phyloP scores from a whole-genome alignment of 257 asterid genomes.

The Euphrasia confusa region DNA sequence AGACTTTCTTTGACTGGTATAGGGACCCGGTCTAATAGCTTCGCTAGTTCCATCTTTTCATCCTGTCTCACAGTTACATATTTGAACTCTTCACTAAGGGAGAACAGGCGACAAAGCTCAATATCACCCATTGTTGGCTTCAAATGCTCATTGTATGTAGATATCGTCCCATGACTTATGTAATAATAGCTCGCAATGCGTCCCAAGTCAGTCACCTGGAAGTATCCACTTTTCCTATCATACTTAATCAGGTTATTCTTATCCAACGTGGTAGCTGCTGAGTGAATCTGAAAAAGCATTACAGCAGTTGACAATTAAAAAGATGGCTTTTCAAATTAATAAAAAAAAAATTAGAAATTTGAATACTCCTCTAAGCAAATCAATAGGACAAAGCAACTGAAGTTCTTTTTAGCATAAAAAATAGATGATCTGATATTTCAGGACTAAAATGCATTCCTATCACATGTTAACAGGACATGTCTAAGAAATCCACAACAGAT shows the following conservation, averaged over 20 bases:
- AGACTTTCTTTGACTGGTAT: conserved; percentile 56
- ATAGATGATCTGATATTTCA: not conserved
- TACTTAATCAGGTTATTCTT: conserved; percentile 56
- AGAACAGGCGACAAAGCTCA: conserved; percentile 60
- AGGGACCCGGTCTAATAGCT: conserved; percentile 57
- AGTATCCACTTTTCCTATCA: conserved; percentile 61
- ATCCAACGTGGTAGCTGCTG: conserved; percentile 49
- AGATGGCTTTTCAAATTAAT: conserved; percentile 8
- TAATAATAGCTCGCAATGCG: conserved; percentile 62
- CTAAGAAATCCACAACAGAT: not conserved
- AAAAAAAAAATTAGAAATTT: not conserved
- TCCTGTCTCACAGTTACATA: conserved; percentile 56
- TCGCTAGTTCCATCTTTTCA: conserved; percentile 59
- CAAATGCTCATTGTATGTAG: conserved; percentile 55
- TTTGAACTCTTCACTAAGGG: conserved; percentile 59
- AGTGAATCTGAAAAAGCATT: conserved; percentile 43
- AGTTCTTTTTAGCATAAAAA: not conserved
- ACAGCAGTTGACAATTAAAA: not conserved
- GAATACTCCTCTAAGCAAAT: not conserved
- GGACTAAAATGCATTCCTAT: not conserved
- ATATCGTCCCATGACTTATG: conserved; percentile 48
- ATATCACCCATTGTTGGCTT: conserved; percentile 69
- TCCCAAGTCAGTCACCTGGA: conserved; percentile 60
- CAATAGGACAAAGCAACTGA: not conserved
- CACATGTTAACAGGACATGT: not conserved